Base-by-base conservation (phyloP, 192 early-diverging fungal species). In the Phlyctochytrium planicorne region DNA sequence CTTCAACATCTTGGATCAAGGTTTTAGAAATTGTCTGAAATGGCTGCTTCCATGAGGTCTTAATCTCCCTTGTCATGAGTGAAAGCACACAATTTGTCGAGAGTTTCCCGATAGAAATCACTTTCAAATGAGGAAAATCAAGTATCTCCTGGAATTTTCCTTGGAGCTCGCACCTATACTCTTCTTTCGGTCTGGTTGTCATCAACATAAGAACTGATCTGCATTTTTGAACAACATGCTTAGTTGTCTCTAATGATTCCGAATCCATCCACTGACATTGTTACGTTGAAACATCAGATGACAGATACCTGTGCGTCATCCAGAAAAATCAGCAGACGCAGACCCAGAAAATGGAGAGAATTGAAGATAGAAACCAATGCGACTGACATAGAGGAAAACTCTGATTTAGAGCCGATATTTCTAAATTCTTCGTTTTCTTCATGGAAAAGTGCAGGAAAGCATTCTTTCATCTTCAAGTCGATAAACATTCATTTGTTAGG, bases 1-100 rank as follows among this genome's bases (percentile, higher is more conserved):
- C 62, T 37, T 64, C 34, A 20, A 71, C 35, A 37, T 71, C 69
- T 3, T 65, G 24, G 12, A 71, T 36, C 4, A 64, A 30, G 3
- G 20, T n/a, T n/a, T 55, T 16, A 17, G 30, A 55, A 36, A 64
- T 53, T 29, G 30, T 57, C 20, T 20, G 10, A 47, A 6, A 47
- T 20, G 6, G 20, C 10, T 20, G 20, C 10, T 20, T 47, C 40
- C 20, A 20, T 47, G 20, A 14, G 10, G 10, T 47, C 20, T 47
- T 20, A 20, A 20, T 20, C 20, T 47, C 6, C 10, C 20, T 20
- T 47, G 10, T 47, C 40, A 47, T 14, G 40, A 47, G 10, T 29
- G 55, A 29, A 25, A 12, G 16, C 25, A 14, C 10, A 4, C 55
- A 10, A 14, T 57, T 57, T 25, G 27, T 25, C 20, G 55, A 10